Percentiles rank a stretch among this genome's conserved stretches.
Conservation (phyloP, 805 yeast species). For the Kuraishia ogatae region DNA sequence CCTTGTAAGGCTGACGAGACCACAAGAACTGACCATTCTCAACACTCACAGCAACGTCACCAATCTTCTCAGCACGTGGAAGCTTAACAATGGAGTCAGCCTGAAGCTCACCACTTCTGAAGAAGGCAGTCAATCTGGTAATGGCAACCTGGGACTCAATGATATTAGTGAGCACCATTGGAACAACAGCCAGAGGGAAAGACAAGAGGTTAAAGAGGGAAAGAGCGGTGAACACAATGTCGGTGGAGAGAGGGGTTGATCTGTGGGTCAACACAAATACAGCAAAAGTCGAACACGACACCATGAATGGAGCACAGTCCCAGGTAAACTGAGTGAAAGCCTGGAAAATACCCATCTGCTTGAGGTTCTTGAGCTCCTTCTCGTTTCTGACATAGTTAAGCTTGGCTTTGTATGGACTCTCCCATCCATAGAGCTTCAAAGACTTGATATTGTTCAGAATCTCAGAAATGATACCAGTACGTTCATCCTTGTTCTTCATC, state of each 20-base stretch:
- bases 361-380: slow-evolving; percentile 71
- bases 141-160: slow-evolving; percentile 87
- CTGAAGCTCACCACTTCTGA: slow-evolving; percentile 75
- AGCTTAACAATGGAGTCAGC: slow-evolving; percentile 47
- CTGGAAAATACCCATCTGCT: slow-evolving; percentile 60
- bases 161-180: slow-evolving; percentile 77
- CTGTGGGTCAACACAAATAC: slow-evolving; percentile 52
- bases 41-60: slow-evolving; percentile 60
- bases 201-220: slow-evolving; percentile 80
- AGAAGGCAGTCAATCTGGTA: slow-evolving; percentile 63
- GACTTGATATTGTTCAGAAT: slow-evolving; percentile 88
- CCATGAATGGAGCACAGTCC: slow-evolving; percentile 82
- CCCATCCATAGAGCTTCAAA: slow-evolving; percentile 94
- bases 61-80: slow-evolving; percentile 38
- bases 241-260: slow-evolving; percentile 68
- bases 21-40: slow-evolving; percentile 68
- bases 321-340: slow-evolving; percentile 72
- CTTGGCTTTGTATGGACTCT: slow-evolving; percentile 67
- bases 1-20: slow-evolving; percentile 67
- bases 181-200: slow-evolving; percentile 89
- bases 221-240: slow-evolving; percentile 85
- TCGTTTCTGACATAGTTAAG: slow-evolving; percentile 80
- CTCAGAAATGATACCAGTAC: slow-evolving; percentile 84
- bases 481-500: slow-evolving; percentile 85
- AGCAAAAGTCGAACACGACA: slow-evolving; percentile 84